phyloP scores from a whole-genome alignment of 2,329 filamentous ascomycete genomes.

The Monilinia laxa region DNA sequence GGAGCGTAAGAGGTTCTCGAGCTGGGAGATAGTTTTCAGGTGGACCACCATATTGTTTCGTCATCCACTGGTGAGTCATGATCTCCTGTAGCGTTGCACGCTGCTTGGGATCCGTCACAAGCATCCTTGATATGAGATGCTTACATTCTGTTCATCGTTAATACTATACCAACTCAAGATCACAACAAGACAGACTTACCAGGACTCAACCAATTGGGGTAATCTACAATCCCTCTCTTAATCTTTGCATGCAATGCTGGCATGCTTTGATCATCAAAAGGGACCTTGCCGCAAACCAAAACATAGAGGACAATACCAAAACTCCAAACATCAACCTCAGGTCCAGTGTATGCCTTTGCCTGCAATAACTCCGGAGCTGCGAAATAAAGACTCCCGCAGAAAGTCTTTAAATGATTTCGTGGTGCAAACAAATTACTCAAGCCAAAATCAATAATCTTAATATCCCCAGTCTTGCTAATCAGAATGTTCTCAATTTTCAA shows the following conservation, averaged over 20 bases:
- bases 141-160: slow-evolving; percentile 70
- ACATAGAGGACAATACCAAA: slow-evolving; percentile 98
- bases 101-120: slow-evolving; percentile 88
- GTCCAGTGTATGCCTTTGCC: slow-evolving; percentile 89
- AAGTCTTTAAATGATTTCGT: slow-evolving; percentile 83
- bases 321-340: slow-evolving; percentile 97
- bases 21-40: slow-evolving; percentile 86
- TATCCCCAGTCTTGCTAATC: slow-evolving; percentile 98
- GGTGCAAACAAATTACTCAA: slow-evolving; percentile 95
- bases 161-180: slow-evolving; percentile 11
- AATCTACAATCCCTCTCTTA: slow-evolving; percentile 94
- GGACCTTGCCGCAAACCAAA: slow-evolving; percentile 94
- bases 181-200: slow-evolving; percentile 56
- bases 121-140: slow-evolving; percentile 88
- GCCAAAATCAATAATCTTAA: slow-evolving; percentile 99
- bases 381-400: slow-evolving; percentile 97
- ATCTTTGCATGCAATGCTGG: slow-evolving; percentile 97
- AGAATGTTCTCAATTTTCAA: slow-evolving; percentile 99
- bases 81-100: slow-evolving; percentile 87
- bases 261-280: slow-evolving; percentile 99
- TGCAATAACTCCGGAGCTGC: slow-evolving; percentile 93
- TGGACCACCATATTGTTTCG: slow-evolving; percentile 80
- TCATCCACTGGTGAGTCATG: slow-evolving; percentile 94
- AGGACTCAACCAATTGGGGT: slow-evolving; percentile 86
- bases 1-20: slow-evolving; percentile 81